Base-by-base conservation (phyloP, 192 early-diverging fungal genomes). In the Backusella luteola region DNA sequence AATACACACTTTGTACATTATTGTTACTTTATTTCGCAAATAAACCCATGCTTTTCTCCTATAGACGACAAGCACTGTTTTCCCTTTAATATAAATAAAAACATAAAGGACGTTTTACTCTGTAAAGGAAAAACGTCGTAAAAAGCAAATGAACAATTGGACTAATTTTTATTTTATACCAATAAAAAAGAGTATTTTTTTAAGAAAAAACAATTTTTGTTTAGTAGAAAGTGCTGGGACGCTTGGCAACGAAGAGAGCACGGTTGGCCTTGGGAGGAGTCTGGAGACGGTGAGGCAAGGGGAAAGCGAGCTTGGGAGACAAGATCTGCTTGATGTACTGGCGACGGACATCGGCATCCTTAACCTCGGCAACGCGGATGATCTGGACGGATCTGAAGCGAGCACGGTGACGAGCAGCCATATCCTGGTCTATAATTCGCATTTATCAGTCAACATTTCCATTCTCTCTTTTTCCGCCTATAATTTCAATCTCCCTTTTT, bases 321-420 rank as follows among this genome's bases (percentile, higher is more conserved):
- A 97, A 83, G 79, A 99, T 85, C 91, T 99, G 98, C 87, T 89
- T 93, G 89, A 98, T 97, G 92, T 99, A 98, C 32, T 96, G 94
- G 84, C 98, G 97, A 81, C 94, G 93, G 76, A 97, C 95, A 82
- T 97, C 95, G 29, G 89, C 84, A 76, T 90, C 87, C 88, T 92
- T 93, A 49, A 99, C 93, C 80, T 93, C 92, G 53, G 93, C 95
- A 77, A 99, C 96, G 78, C 96, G 96, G 89, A 99, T 96, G 92
- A 99, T 96, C 90, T 99, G 98, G 88, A 99, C 92, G 53, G 96
- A 97, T 88, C 87, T 84, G 90, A 97, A 99, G 76, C 98, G 95
- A 73, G 97, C 96, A 89, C 97, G 95, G 88, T 98, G 98, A 83
- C 95, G 96, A 71, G 98, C 93, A 80, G 98, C 96, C 98, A 99